Evolutionary conservation across 2,329 filamentous ascomycete genomes (phyloP).

Genomic region (Neophaeococcomyces mojaviensis): DNA sequence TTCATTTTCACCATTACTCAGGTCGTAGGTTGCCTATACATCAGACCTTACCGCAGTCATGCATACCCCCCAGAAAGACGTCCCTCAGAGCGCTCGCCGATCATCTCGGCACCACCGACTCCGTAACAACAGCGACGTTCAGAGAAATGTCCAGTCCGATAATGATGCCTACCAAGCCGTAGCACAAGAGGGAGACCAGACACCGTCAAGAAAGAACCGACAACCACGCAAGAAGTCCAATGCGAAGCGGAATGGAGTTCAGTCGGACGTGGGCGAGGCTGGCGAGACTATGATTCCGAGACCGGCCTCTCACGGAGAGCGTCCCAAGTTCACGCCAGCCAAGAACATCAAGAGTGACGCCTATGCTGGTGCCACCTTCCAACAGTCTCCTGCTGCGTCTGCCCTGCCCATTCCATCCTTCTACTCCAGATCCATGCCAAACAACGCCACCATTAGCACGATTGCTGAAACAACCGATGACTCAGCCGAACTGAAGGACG

Average conservation of each 20-base stretch:
- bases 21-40: slow-evolving; percentile 40
- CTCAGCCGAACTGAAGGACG: slow-evolving; percentile 28
- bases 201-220: slow-evolving; percentile 31
- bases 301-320: background rate
- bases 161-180: slow-evolving; percentile 26
- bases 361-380: slow-evolving; percentile 91
- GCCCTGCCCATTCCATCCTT: slow-evolving; percentile 87
- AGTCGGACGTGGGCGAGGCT: slow-evolving; percentile 5
- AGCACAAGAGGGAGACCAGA: slow-evolving; percentile 18
- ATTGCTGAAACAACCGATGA: slow-evolving; percentile 39
- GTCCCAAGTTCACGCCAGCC: background rate
- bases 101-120: slow-evolving; percentile 38
- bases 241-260: slow-evolving; percentile 10
- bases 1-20: slow-evolving; percentile 25
- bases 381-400: slow-evolving; percentile 86
- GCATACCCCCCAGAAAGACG: slow-evolving; percentile 34
- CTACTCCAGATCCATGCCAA: slow-evolving; percentile 65
- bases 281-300: background rate
- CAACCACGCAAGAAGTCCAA: slow-evolving; percentile 31
- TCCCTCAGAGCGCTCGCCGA: slow-evolving; percentile 36
- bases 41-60: slow-evolving; percentile 39
- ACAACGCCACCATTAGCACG: slow-evolving; percentile 38
- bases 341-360: slow-evolving; percentile 40
- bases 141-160: slow-evolving; percentile 28
- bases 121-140: slow-evolving; percentile 27